phyloP scores from a whole-genome alignment of 2,329 filamentous ascomycete species.

The Fusarium sp. region DNA sequence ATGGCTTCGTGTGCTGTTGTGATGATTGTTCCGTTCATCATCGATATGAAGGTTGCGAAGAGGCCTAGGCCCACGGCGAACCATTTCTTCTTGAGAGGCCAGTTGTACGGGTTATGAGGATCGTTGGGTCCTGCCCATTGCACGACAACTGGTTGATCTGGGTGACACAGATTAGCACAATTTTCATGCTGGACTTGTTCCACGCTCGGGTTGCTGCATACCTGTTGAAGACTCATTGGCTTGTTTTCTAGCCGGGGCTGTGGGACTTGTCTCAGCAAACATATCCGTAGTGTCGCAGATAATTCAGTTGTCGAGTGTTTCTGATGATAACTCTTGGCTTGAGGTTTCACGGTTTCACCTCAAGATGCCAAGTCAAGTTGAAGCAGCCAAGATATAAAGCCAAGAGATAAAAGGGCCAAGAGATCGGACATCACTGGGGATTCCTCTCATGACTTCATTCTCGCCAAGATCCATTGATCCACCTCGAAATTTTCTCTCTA shows the following conservation, averaged over 20 bases:
- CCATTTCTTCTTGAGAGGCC: slow-evolving; percentile 31
- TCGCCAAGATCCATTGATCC: background rate
- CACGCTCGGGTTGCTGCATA: background rate
- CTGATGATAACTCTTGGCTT: background rate
- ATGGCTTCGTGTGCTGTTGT: slow-evolving; percentile 29
- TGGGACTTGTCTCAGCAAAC: background rate
- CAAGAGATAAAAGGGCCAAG: slow-evolving; percentile 1
- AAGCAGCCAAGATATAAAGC: slow-evolving; percentile 9
- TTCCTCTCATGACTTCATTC: slow-evolving; percentile 18
- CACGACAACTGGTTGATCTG: slow-evolving; percentile 11
- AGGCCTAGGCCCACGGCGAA: slow-evolving; percentile 22
- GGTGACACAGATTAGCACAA: background rate
- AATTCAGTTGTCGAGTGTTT: background rate
- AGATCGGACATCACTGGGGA: background rate
- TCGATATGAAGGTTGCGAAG: slow-evolving; percentile 24
- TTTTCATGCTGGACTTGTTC: accelerated
- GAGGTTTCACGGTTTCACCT: background rate
- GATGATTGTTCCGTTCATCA: slow-evolving; percentile 39
- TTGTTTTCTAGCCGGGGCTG: background rate
- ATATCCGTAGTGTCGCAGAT: background rate
- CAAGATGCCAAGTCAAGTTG: slow-evolving; percentile 15
- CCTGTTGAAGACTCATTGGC: background rate
- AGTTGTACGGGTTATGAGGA: slow-evolving; percentile 28
- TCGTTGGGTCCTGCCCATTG: slow-evolving; percentile 24
- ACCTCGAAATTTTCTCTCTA: slow-evolving; percentile 8